Percentiles rank a stretch among this genome's conserved stretches.
phyloP scores from a whole-genome alignment of 1,284 basidiomycete species.

The Heterobasidion parviporum region DNA sequence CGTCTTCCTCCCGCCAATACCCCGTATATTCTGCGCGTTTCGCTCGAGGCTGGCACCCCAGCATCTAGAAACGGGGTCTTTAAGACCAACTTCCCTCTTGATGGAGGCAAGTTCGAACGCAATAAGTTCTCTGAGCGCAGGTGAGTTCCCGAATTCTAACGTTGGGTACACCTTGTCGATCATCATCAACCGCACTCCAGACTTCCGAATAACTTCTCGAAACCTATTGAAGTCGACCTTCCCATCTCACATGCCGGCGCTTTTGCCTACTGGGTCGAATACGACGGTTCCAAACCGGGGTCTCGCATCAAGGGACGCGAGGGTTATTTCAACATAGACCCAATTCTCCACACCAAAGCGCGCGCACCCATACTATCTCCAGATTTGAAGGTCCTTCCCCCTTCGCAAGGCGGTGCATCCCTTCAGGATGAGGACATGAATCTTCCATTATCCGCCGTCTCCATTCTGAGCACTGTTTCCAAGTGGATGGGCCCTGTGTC shows the following conservation, averaged over 20 bases:
- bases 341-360: conserved; percentile 67
- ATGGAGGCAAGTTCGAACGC: conserved; percentile 80
- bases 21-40: conserved; percentile 86
- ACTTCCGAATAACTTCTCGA: conserved; percentile 74
- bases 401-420: conserved; percentile 36
- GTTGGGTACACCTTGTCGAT: neutral
- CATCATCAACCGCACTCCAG: conserved; percentile 27
- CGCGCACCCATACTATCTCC: conserved; percentile 66
- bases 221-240: conserved; percentile 86
- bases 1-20: conserved; percentile 85
- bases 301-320: conserved; percentile 70
- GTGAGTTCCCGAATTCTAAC: conserved; percentile 37
- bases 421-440: conserved; percentile 45
- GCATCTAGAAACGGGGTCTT: conserved; percentile 85
- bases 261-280: conserved; percentile 90
- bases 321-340: conserved; percentile 95
- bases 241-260: conserved; percentile 93
- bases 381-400: conserved; percentile 43
- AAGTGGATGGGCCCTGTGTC: conserved; percentile 92
- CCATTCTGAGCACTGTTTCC: conserved; percentile 82
- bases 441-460: conserved; percentile 78
- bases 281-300: conserved; percentile 55
- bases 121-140: conserved; percentile 69
- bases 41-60: conserved; percentile 82
- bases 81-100: conserved; percentile 90